Base-by-base conservation (phyloP, 164 flowering plant genomes). In the Annona cherimola region DNA sequence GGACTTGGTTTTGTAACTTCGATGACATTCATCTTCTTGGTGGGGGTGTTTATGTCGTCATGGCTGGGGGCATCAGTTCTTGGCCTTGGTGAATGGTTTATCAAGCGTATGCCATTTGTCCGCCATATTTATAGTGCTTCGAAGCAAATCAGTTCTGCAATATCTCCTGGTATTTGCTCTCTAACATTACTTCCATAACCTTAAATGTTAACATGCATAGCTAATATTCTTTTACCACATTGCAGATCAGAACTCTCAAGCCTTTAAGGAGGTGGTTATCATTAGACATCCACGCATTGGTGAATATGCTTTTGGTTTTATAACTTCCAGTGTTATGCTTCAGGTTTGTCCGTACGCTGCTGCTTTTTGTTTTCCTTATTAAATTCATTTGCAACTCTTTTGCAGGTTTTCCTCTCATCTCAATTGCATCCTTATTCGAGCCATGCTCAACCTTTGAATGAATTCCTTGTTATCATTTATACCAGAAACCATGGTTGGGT, bases 251-350 rank as follows among this genome's bases (percentile, higher is more conserved):
- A 91, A 91, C 72, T 78, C 89, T 0, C 93, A 89, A 61, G 96
- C 96, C 61, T 91, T 91, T 75, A 91, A 91, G 82, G 96, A 91
- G 83, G 96, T 91, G 63, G 96, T 92, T 73, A 91, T 91, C 72
- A 89, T 91, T 68, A 86, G 93, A 81, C 96, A 91, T 85, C 96
- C 96, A 69, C 92, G 92, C 57, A 76, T 91, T 74, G 96, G 96
- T 76, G 96, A 91, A 88, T 91, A 91, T 82, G 96, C 96, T 61
- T 84, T 91, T 82, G 96, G 96, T 64, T 91, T 91, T 82, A 91
- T 91, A 75, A 91, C 96, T 71, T 91, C 96, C 41, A 72, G 90
- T 72, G 89, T 91, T 26, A 63, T 74, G 39, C 86, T 88, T 57
- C 92, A 87, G 89, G 92, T 88, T 12, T 74, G 44, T 26, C 35